Evolutionary conservation across 192 early-diverging fungal species (phyloP).

Genomic region (Chytriomyces sp.): DNA sequence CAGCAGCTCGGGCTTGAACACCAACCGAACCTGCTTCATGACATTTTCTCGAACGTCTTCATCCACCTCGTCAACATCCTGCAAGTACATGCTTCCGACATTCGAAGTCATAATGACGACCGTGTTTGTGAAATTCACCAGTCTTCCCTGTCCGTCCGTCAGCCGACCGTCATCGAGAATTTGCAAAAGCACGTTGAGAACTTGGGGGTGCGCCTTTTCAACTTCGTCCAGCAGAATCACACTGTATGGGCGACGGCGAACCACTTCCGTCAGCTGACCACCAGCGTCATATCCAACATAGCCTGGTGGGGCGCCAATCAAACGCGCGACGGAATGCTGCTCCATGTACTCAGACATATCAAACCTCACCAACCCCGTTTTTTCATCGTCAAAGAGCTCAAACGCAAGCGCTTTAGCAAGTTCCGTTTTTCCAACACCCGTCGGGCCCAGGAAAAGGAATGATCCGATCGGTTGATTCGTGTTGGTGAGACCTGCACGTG

Average conservation of each 20-base stretch:
- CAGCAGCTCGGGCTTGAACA: conserved; percentile 91
- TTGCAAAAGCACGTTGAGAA: conserved; percentile 92
- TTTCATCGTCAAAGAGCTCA: conserved; percentile 97
- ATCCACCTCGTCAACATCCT: conserved; percentile 37
- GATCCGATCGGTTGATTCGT: conserved; percentile 77
- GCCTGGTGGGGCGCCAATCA: conserved; percentile 96
- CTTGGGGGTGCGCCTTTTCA: conserved; percentile 94
- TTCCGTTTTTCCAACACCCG: conserved; percentile 91
- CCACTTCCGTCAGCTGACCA: conserved; percentile 92
- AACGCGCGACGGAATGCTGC: conserved; percentile 79
- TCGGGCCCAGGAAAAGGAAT: conserved; percentile 96
- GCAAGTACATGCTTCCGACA: conserved; percentile 73
- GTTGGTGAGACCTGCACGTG: conserved; percentile 86
- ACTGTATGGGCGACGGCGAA: conserved; percentile 88
- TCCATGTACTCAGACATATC: conserved; percentile 99
- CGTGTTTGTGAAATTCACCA: conserved; percentile 94
- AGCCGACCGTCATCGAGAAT: conserved; percentile 96
- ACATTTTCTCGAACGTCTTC: conserved; percentile 52
- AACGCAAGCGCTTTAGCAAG: conserved; percentile 63
- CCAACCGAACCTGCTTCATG: conserved; percentile 78
- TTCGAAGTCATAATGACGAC: conserved; percentile 96
- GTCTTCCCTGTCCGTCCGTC: conserved; percentile 91
- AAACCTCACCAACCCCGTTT: conserved; percentile 93
- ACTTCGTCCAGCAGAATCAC: conserved; percentile 98
- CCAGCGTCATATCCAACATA: conserved; percentile 97